A percentile compares a stretch with the other conserved stretches of the same genome.
phyloP scores from a whole-genome alignment of 2,329 filamentous ascomycete genomes.

The Fusarium sterilihyphosum region DNA sequence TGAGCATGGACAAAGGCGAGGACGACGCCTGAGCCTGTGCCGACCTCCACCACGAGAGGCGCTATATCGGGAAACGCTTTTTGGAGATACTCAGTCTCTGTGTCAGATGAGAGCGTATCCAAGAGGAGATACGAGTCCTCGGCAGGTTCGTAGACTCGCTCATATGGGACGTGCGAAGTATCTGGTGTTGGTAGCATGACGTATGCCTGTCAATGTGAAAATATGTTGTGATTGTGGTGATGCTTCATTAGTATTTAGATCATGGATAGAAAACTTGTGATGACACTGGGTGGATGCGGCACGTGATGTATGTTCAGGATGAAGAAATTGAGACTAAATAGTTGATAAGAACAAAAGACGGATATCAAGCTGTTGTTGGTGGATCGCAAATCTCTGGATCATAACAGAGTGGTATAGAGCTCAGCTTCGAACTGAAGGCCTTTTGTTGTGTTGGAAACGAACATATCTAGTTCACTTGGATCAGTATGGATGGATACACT shows the following conservation, averaged over 20 bases:
- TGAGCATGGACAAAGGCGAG: conserved; percentile 87
- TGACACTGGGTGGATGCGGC: conserved; percentile 25
- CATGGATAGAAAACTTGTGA: conserved; percentile 18
- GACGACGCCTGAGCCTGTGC: conserved; percentile 93
- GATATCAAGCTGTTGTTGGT: neutral
- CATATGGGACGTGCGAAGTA: conserved; percentile 89
- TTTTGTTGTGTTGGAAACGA: neutral
- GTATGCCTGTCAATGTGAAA: neutral
- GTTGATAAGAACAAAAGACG: neutral
- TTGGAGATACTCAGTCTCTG: conserved; percentile 76
- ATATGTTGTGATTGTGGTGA: conserved; percentile 22
- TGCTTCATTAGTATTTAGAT: conserved; percentile 27
- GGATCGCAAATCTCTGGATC: neutral
- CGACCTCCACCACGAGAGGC: conserved; percentile 83
- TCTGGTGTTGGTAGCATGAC: conserved; percentile 92
- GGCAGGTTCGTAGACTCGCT: conserved; percentile 91
- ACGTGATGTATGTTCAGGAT: conserved; percentile 26
- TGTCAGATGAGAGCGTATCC: conserved; percentile 81
- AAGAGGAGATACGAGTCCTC: conserved; percentile 96
- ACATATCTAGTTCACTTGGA: neutral
- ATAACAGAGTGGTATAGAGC: neutral
- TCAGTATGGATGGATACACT: neutral
- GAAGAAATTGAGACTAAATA: neutral
- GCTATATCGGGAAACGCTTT: conserved; percentile 64
- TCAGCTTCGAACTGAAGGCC: neutral